phyloP scores from a whole-genome alignment of 2,329 filamentous ascomycete species.

The Phialophora chinensis region DNA sequence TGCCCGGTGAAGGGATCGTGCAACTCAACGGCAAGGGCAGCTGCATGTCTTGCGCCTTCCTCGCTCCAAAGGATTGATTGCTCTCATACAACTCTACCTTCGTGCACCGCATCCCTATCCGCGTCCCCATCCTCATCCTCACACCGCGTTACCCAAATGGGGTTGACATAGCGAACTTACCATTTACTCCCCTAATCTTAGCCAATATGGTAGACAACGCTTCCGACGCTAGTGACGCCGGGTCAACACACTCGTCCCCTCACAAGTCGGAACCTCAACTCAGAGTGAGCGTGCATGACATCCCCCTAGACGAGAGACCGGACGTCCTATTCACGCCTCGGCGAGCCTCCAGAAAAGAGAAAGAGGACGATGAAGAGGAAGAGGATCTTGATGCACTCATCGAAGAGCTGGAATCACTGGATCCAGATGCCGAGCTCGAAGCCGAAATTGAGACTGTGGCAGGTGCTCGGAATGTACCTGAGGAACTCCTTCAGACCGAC shows the following conservation, averaged over 20 bases:
- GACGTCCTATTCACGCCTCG: slow-evolving; percentile 24
- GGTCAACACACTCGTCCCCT: slow-evolving; percentile 23
- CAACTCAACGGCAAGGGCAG: background rate
- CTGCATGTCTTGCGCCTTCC: slow-evolving; percentile 2
- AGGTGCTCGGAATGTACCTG: slow-evolving; percentile 66
- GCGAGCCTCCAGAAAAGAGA: slow-evolving; percentile 35
- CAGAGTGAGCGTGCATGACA: slow-evolving; percentile 20
- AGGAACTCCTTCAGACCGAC: slow-evolving; percentile 79
- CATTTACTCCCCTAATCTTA: slow-evolving; percentile 26
- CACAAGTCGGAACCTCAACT: slow-evolving; percentile 22
- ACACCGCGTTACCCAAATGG: slow-evolving; percentile 25
- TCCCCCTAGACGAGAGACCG: slow-evolving; percentile 20
- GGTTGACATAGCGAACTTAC: slow-evolving; percentile 25
- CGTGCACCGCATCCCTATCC: background rate
- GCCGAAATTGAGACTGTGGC: slow-evolving; percentile 60
- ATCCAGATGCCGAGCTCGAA: slow-evolving; percentile 70
- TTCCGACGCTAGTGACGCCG: slow-evolving; percentile 32
- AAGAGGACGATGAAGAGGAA: slow-evolving; percentile 73
- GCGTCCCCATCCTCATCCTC: background rate
- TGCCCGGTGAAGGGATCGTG: background rate
- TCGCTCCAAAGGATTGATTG: background rate
- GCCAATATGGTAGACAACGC: slow-evolving; percentile 32
- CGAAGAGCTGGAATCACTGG: slow-evolving; percentile 82
- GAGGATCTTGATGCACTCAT: slow-evolving; percentile 87
- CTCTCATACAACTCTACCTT: slow-evolving; percentile 1